Evolutionary conservation across 352 stramenopile genomes (phyloP).

Genomic region (Phytophthora foliorum): DNA sequence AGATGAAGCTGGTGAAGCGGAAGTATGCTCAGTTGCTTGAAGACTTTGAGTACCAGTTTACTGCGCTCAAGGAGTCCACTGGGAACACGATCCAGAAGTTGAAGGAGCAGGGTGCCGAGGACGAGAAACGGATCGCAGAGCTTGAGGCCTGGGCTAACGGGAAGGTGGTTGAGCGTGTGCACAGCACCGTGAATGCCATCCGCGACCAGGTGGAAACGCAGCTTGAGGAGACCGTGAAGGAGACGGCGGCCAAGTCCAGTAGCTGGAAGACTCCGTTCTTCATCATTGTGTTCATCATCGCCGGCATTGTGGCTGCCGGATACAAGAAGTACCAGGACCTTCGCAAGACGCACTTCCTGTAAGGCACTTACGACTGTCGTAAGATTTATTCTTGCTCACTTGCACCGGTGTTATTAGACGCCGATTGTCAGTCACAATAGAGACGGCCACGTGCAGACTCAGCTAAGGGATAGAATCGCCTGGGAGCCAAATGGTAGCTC

Average conservation of each 20-base stretch:
- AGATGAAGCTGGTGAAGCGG: constrained; percentile 74
- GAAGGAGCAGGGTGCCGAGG: constrained; percentile 71
- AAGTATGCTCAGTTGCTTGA: constrained; percentile 86
- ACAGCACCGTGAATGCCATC: constrained; percentile 66
- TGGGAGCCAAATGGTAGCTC: constrained; percentile 40
- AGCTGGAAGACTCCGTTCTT: constrained; percentile 90
- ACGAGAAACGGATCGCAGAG: constrained; percentile 75
- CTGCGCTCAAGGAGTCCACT: constrained; percentile 83
- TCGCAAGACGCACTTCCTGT: constrained; percentile 90
- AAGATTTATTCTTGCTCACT: constrained; percentile 18
- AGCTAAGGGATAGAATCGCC: constrained; percentile 29
- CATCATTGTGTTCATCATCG: constrained; percentile 76
- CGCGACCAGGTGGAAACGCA: constrained; percentile 75
- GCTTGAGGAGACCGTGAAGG: constrained; percentile 75
- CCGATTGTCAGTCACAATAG: constrained; percentile 34
- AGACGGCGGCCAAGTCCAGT: constrained; percentile 73
- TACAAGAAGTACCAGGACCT: constrained; percentile 93
- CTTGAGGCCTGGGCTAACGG: constrained; percentile 77
- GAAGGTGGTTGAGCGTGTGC: constrained; percentile 65
- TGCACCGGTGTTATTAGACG: constrained; percentile 34
- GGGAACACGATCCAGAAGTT: constrained; percentile 88
- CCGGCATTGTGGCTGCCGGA: constrained; percentile 56
- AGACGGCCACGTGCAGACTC: constrained; percentile 31
- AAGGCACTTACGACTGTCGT: constrained; percentile 25
- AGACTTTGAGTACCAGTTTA: constrained; percentile 90